Conservation (phyloP, 108 stramenopile genomes). For the Conticribra guillardii region DNA sequence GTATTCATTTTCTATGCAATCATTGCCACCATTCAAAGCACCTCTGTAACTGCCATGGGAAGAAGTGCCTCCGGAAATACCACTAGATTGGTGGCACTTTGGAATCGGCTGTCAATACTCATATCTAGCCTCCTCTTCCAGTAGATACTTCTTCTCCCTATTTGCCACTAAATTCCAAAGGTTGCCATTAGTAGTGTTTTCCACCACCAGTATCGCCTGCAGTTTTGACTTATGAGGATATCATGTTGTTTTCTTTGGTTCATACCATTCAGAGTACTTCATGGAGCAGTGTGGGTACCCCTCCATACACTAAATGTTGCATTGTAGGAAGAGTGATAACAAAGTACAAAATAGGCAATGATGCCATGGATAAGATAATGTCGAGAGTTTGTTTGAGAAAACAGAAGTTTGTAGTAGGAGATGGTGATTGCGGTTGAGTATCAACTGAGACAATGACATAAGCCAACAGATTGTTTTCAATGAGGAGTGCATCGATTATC, state of each 20-base stretch:
- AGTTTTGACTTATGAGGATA: constrained; percentile 67
- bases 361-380: constrained; percentile 13
- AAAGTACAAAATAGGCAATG: constrained; percentile 41
- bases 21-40: constrained; percentile 8
- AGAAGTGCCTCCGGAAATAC: constrained; percentile 13
- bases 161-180: constrained; percentile 58
- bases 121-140: constrained; percentile 20
- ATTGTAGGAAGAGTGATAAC: constrained; percentile 72
- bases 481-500: no score
- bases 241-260: constrained; percentile 68
- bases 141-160: constrained; percentile 5
- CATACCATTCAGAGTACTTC: constrained; percentile 79
- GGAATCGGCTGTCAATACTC: constrained; percentile 45
- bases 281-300: constrained; percentile 70
- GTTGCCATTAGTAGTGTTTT: constrained; percentile 83
- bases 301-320: constrained; percentile 78
- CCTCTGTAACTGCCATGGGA: constrained; percentile 5
- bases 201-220: constrained; percentile 84
- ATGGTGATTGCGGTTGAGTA: constrained; percentile 8
- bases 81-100: constrained; percentile 14
- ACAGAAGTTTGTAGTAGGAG: constrained; percentile 47
- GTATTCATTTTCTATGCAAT: background rate
- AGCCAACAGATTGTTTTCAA: no score
- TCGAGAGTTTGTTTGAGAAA: constrained; percentile 37
- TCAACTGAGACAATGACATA: background rate